Evolutionary conservation across 345 rosid genomes (phyloP).

Genomic region (Cardamine chenopodiifolia): DNA sequence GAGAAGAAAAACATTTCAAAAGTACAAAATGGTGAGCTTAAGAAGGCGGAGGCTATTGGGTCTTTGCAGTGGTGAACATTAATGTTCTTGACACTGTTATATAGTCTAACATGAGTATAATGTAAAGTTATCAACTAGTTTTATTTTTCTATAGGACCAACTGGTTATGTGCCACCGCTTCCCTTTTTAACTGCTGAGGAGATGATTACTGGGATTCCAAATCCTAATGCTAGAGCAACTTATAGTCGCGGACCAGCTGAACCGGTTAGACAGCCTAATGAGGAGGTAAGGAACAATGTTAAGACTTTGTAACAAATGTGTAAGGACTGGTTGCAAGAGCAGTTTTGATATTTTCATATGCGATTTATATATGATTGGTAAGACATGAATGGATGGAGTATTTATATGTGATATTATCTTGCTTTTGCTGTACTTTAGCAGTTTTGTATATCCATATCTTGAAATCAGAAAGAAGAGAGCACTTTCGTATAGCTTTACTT

Average conservation of each 20-base stretch:
- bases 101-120: not conserved
- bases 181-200: slow-evolving; percentile 44
- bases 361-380: not conserved
- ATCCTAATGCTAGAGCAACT: slow-evolving; percentile 26
- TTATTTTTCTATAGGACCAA: slow-evolving; percentile 34
- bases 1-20: slow-evolving; percentile 31
- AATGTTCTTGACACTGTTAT: slow-evolving; percentile 26
- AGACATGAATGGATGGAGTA: not conserved
- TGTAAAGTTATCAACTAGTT: slow-evolving; percentile 22
- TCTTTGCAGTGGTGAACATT: slow-evolving; percentile 77
- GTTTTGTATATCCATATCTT: not conserved
- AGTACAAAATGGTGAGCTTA: slow-evolving; percentile 81
- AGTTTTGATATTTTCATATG: not conserved
- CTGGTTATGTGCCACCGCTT: slow-evolving; percentile 46
- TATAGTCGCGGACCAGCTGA: not conserved
- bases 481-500: not conserved
- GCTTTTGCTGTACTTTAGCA: not conserved
- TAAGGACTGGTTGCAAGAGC: not conserved
- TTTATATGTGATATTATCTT: not conserved
- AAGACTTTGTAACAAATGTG: not conserved
- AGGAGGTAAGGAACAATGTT: slow-evolving; percentile 21
- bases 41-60: slow-evolving; percentile 89
- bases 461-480: not conserved
- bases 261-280: not conserved
- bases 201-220: slow-evolving; percentile 44